Evolutionary conservation across 116 monocot genomes (phyloP), one percentile per base, ranked within the genome.

Genomic region (Phalaenopsis hybrid): DNA sequence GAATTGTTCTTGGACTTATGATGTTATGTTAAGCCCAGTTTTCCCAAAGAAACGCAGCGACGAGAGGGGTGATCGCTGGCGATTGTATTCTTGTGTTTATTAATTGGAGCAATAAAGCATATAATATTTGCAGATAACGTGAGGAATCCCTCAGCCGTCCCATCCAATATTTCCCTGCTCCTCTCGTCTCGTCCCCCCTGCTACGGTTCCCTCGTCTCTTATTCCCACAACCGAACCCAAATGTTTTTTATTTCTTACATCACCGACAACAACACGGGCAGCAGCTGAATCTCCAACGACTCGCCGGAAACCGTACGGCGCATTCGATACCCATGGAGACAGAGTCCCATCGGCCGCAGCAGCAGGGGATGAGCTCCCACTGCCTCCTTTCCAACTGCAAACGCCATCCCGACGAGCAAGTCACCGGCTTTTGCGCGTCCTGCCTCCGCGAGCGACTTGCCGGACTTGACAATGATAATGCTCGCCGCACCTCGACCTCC

Each of bases 381-480:
- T 81, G 44, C 81, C 55, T 44, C 74, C 58, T 44, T 51, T 73
- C 81, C 79, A 57, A 80, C 59, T 95, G 95, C 88, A 78, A 85
- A 20, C 86, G 83, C 81, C 95, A 95, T 81, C 95, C 95, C 20
- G 86, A 84, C 77, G 82, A 89, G 74, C 49, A 78, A 3, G 83
- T 92, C 86, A 92, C 90, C 41, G 92, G 92, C 25, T 94, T 94
- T 84, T 94, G 94, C 76, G 84, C 94, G 80, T 90, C 94, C 76
- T 94, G 94, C 83, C 94, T 94, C 86, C 92, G 92, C 8, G 95
- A 95, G 44, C 88, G 95, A 41, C 92, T 95, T 52, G 79, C 81
- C 15, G 82, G 81, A 15, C 91, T 96, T 31, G 92, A 96, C 4
- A 44, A 83, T 44, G 61, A 80, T 41, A 41, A 41, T 63, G 5